A percentile compares a stretch with the other conserved stretches of the same genome.
Evolutionary conservation across 2,329 filamentous ascomycete species (phyloP).

Genomic region (Curvularia sp.): DNA sequence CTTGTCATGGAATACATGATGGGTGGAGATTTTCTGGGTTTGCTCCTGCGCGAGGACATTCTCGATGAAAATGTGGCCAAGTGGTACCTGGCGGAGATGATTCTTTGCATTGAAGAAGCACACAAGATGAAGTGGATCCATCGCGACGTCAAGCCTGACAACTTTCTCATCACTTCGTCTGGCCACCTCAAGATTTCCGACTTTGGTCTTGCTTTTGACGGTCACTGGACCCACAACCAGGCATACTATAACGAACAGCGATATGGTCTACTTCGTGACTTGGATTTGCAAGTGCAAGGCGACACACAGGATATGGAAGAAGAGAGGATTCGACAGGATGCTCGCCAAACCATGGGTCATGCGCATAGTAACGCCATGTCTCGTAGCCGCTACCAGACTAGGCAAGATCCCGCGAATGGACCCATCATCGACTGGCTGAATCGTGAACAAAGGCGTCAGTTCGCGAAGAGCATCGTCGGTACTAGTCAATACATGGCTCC

Average conservation of each 20-base stretch:
- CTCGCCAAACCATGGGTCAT: constrained; percentile 54
- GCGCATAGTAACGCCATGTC: constrained; percentile 43
- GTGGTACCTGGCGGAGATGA: constrained; percentile 96
- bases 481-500: constrained; percentile 99
- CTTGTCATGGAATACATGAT: constrained; percentile 99
- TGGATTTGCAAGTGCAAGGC: constrained; percentile 76
- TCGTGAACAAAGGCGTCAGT: constrained; percentile 64
- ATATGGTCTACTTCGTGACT: constrained; percentile 76
- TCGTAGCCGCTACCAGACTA: constrained; percentile 29
- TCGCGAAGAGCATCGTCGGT: constrained; percentile 86
- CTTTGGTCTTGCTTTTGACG: constrained; percentile 93
- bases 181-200: constrained; percentile 96
- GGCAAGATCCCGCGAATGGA: constrained; percentile 34
- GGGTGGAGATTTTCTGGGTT: constrained; percentile 88
- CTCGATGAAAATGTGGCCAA: constrained; percentile 78
- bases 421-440: constrained; percentile 54
- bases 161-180: constrained; percentile 87
- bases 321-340: constrained; percentile 56
- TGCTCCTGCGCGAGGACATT: constrained; percentile 84
- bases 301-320: constrained; percentile 74
- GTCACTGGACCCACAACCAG: constrained; percentile 92
- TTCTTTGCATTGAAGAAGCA: constrained; percentile 90
- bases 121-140: constrained; percentile 91
- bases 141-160: constrained; percentile 95
- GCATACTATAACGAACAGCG: constrained; percentile 84